phyloP scores from a whole-genome alignment of 805 yeast species.

The Metschnikowia aberdeeniae region DNA sequence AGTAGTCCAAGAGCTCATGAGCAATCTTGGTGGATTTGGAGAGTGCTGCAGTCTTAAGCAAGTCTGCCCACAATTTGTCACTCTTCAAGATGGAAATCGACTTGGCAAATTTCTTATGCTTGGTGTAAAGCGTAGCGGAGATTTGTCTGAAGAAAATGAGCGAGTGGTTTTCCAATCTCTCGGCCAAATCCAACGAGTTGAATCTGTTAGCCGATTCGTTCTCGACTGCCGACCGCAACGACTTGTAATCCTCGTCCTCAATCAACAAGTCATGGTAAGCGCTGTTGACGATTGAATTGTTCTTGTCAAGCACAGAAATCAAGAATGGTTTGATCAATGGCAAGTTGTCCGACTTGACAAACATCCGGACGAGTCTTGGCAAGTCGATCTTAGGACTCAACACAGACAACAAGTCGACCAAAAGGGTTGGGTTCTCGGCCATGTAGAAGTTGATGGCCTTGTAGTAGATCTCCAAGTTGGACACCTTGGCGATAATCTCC shows the following conservation, averaged over 20 bases:
- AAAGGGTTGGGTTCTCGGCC: conserved; percentile 83
- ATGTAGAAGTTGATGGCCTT: conserved; percentile 94
- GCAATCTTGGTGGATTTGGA: conserved; percentile 79
- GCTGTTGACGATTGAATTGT: conserved; percentile 84
- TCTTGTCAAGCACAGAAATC: conserved; percentile 85
- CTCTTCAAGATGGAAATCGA: conserved; percentile 83
- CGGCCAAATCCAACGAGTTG: conserved; percentile 89
- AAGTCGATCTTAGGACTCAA: conserved; percentile 88
- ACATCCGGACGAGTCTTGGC: conserved; percentile 90
- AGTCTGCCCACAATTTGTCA: conserved; percentile 93
- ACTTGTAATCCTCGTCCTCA: conserved; percentile 94
- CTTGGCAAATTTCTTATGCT: conserved; percentile 90
- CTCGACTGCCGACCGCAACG: conserved; percentile 82
- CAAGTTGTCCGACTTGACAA: conserved; percentile 90
- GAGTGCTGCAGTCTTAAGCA: conserved; percentile 84
- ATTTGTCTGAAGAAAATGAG: conserved; percentile 92
- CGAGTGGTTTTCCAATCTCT: conserved; percentile 87
- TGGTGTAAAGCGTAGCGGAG: conserved; percentile 89
- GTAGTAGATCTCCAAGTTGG: conserved; percentile 94
- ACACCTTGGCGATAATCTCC: conserved; percentile 90
- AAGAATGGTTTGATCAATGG: conserved; percentile 95
- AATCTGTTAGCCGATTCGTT: conserved; percentile 74
- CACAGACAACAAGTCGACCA: conserved; percentile 80
- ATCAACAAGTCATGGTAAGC: conserved; percentile 94
- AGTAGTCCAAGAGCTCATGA: conserved; percentile 82